These are phyloP conservation scores for Aspergillus luchuensis DNA, from an alignment of 2,329 filamentous ascomycete genomes.

Conservation along the genomic window DNA sequence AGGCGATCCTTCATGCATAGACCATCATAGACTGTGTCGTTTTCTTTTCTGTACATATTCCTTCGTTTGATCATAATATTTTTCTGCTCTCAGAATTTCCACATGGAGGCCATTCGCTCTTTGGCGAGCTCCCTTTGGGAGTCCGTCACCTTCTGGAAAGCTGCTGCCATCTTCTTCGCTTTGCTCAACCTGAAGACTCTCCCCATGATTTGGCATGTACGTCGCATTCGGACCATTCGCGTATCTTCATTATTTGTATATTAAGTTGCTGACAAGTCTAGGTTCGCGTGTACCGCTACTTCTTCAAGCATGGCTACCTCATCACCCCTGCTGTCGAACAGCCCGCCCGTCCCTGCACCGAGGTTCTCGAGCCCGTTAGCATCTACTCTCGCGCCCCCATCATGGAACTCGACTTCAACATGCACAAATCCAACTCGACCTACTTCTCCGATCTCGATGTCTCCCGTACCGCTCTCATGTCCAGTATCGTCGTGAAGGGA, in stretches of 20 bases:
- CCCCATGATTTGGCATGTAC: slow-evolving; percentile 36
- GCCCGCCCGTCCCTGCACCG: slow-evolving; percentile 41
- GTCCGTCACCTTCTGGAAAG: slow-evolving; percentile 25
- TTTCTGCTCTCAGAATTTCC: not conserved
- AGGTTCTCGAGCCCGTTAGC: slow-evolving; percentile 70
- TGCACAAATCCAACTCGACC: slow-evolving; percentile 77
- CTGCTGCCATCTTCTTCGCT: slow-evolving; percentile 27
- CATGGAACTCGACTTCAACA: slow-evolving; percentile 79
- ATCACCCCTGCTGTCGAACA: slow-evolving; percentile 43
- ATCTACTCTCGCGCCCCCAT: slow-evolving; percentile 65
- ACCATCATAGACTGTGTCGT: not conserved
- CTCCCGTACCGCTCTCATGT: slow-evolving; percentile 74
- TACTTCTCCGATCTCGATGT: slow-evolving; percentile 86
- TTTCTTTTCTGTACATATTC: not conserved
- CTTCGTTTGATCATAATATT: not conserved
- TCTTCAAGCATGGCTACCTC: slow-evolving; percentile 55
- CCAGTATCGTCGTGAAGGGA: slow-evolving; percentile 62
- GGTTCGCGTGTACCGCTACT: slow-evolving; percentile 60
- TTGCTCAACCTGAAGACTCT: slow-evolving; percentile 32
- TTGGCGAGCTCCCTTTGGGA: slow-evolving; percentile 17
- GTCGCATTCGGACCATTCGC: slow-evolving; percentile 8
- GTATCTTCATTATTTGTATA: not conserved
- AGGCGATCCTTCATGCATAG: slow-evolving; percentile 1
- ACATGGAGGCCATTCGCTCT: slow-evolving; percentile 18
- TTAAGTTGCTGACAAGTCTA: slow-evolving; percentile 27